A percentile compares a stretch with the other conserved stretches of the same genome.
Conservation (phyloP, 805 yeast genomes). For the Wickerhamiella azyma region DNA sequence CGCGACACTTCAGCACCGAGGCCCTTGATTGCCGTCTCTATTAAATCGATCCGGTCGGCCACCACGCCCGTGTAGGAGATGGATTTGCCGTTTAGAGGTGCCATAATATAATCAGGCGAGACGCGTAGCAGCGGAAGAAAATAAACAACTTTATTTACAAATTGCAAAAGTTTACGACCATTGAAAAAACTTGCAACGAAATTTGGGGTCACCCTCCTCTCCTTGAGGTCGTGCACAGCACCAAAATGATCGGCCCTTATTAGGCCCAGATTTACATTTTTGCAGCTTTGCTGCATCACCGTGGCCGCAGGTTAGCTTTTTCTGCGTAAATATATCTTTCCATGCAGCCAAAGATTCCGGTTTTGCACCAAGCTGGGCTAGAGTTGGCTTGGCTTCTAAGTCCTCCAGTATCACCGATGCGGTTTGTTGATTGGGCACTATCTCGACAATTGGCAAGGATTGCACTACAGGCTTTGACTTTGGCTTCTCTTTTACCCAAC, state of each 20-base stretch:
- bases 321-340: conserved; percentile 17
- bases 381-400: not conserved
- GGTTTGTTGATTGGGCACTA: no score
- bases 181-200: conserved; percentile 25
- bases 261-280: conserved; percentile 24
- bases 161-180: conserved; percentile 19
- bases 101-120: not conserved
- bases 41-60: conserved; percentile 12
- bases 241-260: conserved; percentile 30
- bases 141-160: no score
- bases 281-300: conserved; percentile 24
- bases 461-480: not conserved
- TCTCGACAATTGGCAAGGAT: not conserved
- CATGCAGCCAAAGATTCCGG: conserved; percentile 10
- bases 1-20: conserved; percentile 17
- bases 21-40: conserved; percentile 11
- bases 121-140: not conserved
- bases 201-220: conserved; percentile 15
- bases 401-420: no score
- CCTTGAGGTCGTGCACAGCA: conserved; percentile 24
- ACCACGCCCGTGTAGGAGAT: conserved; percentile 10
- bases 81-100: not conserved
- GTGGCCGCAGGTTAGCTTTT: conserved; percentile 22
- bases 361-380: no score
- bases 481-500: not conserved